Conservation (phyloP, 208 protist species). For the Acanthamoeba royreba region DNA sequence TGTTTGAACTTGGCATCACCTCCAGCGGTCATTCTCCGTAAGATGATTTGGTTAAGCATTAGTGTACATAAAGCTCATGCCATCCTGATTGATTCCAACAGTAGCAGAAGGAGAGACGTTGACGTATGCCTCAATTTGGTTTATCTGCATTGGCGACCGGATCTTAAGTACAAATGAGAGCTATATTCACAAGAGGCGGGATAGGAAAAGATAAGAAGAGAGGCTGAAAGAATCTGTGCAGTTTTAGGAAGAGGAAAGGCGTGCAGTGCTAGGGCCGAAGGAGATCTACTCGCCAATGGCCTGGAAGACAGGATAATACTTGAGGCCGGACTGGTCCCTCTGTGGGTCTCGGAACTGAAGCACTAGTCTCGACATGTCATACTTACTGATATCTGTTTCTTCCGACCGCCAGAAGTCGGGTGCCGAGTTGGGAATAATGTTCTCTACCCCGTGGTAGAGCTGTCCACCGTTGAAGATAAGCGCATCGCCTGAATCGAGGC, state of each 20-base stretch:
- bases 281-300: background rate
- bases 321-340: background rate
- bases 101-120: too few relatives aligned
- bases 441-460: constrained; percentile 4
- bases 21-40: too few relatives aligned
- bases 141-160: background rate
- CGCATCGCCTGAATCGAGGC: background rate
- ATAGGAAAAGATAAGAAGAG: background rate
- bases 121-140: too few relatives aligned
- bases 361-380: constrained; percentile 15
- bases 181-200: background rate
- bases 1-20: too few relatives aligned
- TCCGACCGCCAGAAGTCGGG: constrained; percentile 15
- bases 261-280: background rate
- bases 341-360: constrained; percentile 21
- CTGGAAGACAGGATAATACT: constrained; percentile 19
- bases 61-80: too few relatives aligned
- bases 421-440: background rate
- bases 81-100: too few relatives aligned
- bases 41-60: too few relatives aligned
- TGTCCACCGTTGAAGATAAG: constrained; percentile 10
- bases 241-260: background rate
- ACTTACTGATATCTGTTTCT: background rate
- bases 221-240: background rate
- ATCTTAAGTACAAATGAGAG: background rate